Conservation (phyloP, 176 grass and related monocot species). For the Bromus sterilis region DNA sequence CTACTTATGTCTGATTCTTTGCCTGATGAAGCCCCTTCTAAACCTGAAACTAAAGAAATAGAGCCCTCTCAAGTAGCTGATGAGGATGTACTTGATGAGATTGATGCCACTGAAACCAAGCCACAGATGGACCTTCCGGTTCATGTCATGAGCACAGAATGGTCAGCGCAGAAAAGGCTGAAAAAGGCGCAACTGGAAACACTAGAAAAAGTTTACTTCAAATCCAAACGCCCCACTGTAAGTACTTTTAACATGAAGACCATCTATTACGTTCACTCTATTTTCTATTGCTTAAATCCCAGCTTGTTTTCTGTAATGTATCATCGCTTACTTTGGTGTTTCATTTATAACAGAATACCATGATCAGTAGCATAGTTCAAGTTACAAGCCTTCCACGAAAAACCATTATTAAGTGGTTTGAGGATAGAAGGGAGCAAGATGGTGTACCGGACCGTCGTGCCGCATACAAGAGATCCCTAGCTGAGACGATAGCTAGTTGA, state of each 20-base stretch:
- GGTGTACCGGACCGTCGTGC: slow-evolving; percentile 47
- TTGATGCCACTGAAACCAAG: slow-evolving; percentile 29
- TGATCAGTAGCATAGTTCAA: slow-evolving; percentile 89
- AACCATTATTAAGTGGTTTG: slow-evolving; percentile 83
- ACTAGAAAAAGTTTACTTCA: slow-evolving; percentile 68
- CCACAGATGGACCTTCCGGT: slow-evolving; percentile 40
- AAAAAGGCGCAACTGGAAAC: slow-evolving; percentile 81
- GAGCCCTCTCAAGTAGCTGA: slow-evolving; percentile 12
- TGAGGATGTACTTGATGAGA: slow-evolving; percentile 20
- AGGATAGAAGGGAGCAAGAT: slow-evolving; percentile 70
- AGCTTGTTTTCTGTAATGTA: background rate
- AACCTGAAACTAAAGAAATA: slow-evolving; percentile 33
- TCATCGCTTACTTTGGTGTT: background rate
- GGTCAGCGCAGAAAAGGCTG: slow-evolving; percentile 62
- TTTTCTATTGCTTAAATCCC: background rate
- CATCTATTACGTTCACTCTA: background rate
- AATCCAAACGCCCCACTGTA: slow-evolving; percentile 82
- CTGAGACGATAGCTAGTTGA: slow-evolving; percentile 41
- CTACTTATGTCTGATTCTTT: slow-evolving; percentile 86
- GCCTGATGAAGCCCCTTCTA: slow-evolving; percentile 55
- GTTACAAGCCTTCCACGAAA: slow-evolving; percentile 86
- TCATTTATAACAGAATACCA: slow-evolving; percentile 57
- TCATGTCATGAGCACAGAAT: slow-evolving; percentile 46
- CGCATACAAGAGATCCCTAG: slow-evolving; percentile 36
- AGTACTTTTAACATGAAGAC: slow-evolving; percentile 24